phyloP scores from a whole-genome alignment of 805 yeast species.

The Yamadazyma scolyti region DNA sequence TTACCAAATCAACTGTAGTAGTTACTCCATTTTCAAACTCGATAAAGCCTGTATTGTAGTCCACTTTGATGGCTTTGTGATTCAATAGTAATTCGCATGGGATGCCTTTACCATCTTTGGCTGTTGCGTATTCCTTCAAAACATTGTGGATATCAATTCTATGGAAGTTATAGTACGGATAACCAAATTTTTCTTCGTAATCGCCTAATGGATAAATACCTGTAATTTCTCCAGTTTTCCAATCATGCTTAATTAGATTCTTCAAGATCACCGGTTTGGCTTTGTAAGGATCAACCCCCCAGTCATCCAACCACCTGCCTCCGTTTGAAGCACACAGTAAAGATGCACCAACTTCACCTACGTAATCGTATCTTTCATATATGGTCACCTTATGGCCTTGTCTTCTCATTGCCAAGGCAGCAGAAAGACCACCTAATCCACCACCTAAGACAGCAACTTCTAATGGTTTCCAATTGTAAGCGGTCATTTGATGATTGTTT shows the following conservation, averaged over 20 bases:
- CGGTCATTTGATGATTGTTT: too few species aligned
- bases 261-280: constrained; percentile 21
- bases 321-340: constrained; percentile 27
- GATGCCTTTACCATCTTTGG: constrained; percentile 16
- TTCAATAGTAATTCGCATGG: constrained; percentile 18
- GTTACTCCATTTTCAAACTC: constrained; percentile 20
- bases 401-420: constrained; percentile 20
- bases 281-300: constrained; percentile 19
- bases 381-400: constrained; percentile 21
- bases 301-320: constrained; percentile 20
- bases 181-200: constrained; percentile 20
- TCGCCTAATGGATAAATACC: constrained; percentile 23
- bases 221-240: constrained; percentile 18
- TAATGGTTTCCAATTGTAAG: constrained; percentile 10
- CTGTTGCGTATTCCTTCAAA: constrained; percentile 15
- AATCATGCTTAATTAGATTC: constrained; percentile 18
- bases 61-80: constrained; percentile 13
- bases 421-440: constrained; percentile 22
- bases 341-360: constrained; percentile 28
- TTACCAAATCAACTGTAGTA: constrained; percentile 19
- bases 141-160: constrained; percentile 21
- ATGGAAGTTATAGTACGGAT: constrained; percentile 24
- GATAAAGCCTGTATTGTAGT: constrained; percentile 18
- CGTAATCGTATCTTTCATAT: constrained; percentile 23
- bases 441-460: constrained; percentile 22